Evolutionary conservation across 805 yeast genomes (phyloP).

Genomic region (Zygosaccharomyces rouxii): DNA sequence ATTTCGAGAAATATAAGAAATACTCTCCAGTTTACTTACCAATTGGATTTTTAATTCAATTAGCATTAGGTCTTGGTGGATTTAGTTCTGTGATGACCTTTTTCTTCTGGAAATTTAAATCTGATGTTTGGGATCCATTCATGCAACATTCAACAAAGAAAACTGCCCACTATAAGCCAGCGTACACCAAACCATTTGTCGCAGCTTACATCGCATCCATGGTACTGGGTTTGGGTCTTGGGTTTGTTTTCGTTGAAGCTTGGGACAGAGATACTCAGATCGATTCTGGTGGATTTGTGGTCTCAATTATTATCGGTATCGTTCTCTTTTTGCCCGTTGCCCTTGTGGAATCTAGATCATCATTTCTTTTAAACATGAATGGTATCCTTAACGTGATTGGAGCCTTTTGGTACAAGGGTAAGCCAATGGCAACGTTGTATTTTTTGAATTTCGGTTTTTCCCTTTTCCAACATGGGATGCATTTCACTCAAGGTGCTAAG

Average conservation of each 20-base stretch:
- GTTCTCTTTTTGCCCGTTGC: slow-evolving; percentile 58
- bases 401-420: slow-evolving; percentile 62
- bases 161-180: slow-evolving; percentile 56
- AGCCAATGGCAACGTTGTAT: slow-evolving; percentile 57
- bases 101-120: slow-evolving; percentile 50
- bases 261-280: slow-evolving; percentile 39
- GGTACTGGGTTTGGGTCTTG: slow-evolving; percentile 42
- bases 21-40: slow-evolving; percentile 65
- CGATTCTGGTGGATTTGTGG: slow-evolving; percentile 52
- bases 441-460: slow-evolving; percentile 53
- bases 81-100: slow-evolving; percentile 55
- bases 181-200: not conserved
- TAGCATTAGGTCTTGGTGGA: slow-evolving; percentile 59
- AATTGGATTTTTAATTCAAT: slow-evolving; percentile 54
- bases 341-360: slow-evolving; percentile 59
- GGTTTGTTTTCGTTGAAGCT: slow-evolving; percentile 36
- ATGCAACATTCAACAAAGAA: slow-evolving; percentile 42
- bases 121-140: slow-evolving; percentile 45
- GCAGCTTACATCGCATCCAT: slow-evolving; percentile 41
- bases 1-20: slow-evolving; percentile 43
- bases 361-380: slow-evolving; percentile 52
- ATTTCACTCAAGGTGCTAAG: slow-evolving; percentile 53
- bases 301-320: slow-evolving; percentile 50
- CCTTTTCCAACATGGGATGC: slow-evolving; percentile 50
- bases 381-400: slow-evolving; percentile 61